Evolutionary conservation across 2,329 filamentous ascomycete species (phyloP).

Genomic region (Microdochium paspali): DNA sequence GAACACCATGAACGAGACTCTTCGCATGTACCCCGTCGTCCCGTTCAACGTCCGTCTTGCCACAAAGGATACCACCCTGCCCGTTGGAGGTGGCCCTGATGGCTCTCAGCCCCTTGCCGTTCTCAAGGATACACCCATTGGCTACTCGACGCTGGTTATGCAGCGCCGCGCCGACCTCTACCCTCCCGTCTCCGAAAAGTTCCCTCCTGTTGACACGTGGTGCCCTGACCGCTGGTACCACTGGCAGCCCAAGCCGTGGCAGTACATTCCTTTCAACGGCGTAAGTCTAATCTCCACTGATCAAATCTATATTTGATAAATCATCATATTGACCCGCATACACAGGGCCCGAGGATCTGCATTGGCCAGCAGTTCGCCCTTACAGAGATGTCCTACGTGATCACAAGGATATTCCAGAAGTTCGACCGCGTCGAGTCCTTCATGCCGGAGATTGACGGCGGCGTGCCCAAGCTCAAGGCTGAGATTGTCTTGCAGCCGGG

Average conservation of each 20-base stretch:
- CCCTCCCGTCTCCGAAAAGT: conserved; percentile 35
- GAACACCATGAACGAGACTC: conserved; percentile 65
- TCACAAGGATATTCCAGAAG: conserved; percentile 62
- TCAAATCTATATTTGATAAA: too few species aligned
- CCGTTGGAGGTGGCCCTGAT: conserved; percentile 58
- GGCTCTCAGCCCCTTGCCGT: conserved; percentile 53
- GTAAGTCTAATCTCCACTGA: too few species aligned
- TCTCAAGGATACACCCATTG: conserved; percentile 54
- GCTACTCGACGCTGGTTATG: conserved; percentile 62
- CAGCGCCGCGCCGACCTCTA: conserved; percentile 60
- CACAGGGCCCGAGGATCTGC: conserved; percentile 56
- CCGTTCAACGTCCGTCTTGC: conserved; percentile 72
- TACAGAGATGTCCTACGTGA: conserved; percentile 66
- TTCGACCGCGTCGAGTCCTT: conserved; percentile 54
- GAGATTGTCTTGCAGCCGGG: conserved; percentile 52
- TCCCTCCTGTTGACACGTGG: conserved; percentile 40
- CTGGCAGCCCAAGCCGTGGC: conserved; percentile 58
- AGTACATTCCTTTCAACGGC: conserved; percentile 68
- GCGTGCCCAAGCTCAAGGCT: conserved; percentile 41
- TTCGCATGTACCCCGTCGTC: conserved; percentile 69
- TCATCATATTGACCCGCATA: too few species aligned
- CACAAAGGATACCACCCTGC: conserved; percentile 65
- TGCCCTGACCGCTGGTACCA: conserved; percentile 57
- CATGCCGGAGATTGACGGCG: conserved; percentile 46
- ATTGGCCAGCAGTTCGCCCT: conserved; percentile 76